These are phyloP conservation scores for Amanita muscaria DNA, from an alignment of 768 basidiomycete genomes.

Conservation along the genomic window DNA sequence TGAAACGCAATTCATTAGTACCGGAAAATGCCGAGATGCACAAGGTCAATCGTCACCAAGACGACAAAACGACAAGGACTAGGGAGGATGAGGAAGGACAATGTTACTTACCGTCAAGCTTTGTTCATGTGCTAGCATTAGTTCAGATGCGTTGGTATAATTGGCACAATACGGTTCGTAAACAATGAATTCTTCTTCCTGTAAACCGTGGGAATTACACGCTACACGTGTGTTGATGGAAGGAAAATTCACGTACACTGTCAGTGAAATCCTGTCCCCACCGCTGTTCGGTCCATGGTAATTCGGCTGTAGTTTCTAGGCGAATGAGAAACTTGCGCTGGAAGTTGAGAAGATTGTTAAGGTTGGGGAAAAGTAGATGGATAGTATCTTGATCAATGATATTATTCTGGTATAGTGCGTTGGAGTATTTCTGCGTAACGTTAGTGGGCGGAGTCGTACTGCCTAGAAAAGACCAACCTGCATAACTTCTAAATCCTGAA, in stretches of 20 bases:
- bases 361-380: conserved; percentile 89
- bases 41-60: conserved; percentile 23
- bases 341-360: conserved; percentile 93
- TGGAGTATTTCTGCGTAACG: conserved; percentile 71
- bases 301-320: conserved; percentile 77
- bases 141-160: conserved; percentile 78
- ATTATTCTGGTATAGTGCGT: conserved; percentile 70
- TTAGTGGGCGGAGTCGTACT: conserved; percentile 13
- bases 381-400: conserved; percentile 92
- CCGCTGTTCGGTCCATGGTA: conserved; percentile 74
- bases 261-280: conserved; percentile 85
- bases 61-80: conserved; percentile 14
- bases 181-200: conserved; percentile 94
- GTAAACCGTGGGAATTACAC: no score
- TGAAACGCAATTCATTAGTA: conserved; percentile 32
- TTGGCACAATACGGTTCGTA: conserved; percentile 98
- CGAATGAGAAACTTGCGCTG: conserved; percentile 91
- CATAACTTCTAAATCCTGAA: conserved; percentile 93
- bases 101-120: conserved; percentile 64
- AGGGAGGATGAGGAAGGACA: conserved; percentile 6
- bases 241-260: conserved; percentile 54
- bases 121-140: conserved; percentile 81
- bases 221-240: conserved; percentile 15
- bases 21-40: conserved; percentile 16
- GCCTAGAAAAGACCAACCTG: conserved; percentile 56